Percentiles rank a stretch among this genome's conserved stretches.
Conservation (phyloP, 2,329 filamentous ascomycete species). For the Epichloe gansuensis region DNA sequence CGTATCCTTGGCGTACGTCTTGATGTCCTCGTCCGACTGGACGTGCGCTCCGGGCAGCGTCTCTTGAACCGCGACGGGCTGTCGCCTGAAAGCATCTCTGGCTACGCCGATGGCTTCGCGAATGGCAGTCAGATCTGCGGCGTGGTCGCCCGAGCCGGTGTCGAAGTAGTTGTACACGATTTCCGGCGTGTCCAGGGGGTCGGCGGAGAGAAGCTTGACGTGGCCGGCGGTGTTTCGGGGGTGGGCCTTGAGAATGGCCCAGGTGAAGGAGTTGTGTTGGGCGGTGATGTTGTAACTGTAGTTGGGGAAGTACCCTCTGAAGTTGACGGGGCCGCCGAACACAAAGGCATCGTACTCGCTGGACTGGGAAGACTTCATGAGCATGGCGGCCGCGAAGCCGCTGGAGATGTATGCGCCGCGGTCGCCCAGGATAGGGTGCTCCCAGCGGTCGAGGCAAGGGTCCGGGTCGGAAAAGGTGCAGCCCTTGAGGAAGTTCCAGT, state of each 20-base stretch:
- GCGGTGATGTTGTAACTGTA: constrained; percentile 11
- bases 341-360: constrained; percentile 18
- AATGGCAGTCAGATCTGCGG: constrained; percentile 38
- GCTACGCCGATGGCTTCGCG: constrained; percentile 41
- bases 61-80: constrained; percentile 9
- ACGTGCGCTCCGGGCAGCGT: constrained; percentile 24
- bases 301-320: constrained; percentile 17
- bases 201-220: constrained; percentile 44
- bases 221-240: constrained; percentile 47
- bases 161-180: constrained; percentile 52
- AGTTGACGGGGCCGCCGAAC: constrained; percentile 16
- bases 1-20: constrained; percentile 32
- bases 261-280: constrained; percentile 23
- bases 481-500: constrained; percentile 7
- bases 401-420: constrained; percentile 14
- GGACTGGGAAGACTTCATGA: constrained; percentile 16
- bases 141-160: constrained; percentile 32
- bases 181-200: constrained; percentile 50
- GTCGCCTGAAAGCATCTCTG: constrained; percentile 25
- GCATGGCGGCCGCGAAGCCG: constrained; percentile 12
- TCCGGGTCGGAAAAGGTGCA: constrained; percentile 21
- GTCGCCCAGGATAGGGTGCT: constrained; percentile 2
- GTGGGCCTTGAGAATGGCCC: constrained; percentile 42
- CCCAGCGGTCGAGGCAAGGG: constrained; percentile 23
- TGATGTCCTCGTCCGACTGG: constrained; percentile 26